Evolutionary conservation across 1,139 yeast species (phyloP).

Genomic region (Spencermartinsiella ligniputridi): DNA sequence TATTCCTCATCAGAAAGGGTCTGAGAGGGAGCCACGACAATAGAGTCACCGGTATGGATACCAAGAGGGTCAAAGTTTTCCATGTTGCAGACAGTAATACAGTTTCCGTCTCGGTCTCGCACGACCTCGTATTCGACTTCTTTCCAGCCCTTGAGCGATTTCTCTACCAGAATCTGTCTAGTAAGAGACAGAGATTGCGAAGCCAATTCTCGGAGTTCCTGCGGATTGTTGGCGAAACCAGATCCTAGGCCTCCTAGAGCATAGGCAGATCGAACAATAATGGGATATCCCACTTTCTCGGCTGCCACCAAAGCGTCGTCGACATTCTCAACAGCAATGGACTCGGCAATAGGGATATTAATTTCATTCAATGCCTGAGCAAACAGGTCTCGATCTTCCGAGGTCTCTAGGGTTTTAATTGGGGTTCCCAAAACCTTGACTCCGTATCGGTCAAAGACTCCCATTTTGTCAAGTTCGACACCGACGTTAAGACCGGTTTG

Average conservation of each 20-base stretch:
- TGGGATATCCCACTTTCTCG: conserved; percentile 82
- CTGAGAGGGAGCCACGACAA: conserved; percentile 98
- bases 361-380: conserved; percentile 93
- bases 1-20: conserved; percentile 95
- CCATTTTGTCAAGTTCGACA: conserved; percentile 88
- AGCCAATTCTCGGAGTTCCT: conserved; percentile 79
- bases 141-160: conserved; percentile 97
- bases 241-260: conserved; percentile 98
- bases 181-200: conserved; percentile 85
- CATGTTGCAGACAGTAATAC: conserved; percentile 99
- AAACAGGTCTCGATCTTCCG: conserved; percentile 95
- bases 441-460: conserved; percentile 83
- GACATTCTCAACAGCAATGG: conserved; percentile 88
- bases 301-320: conserved; percentile 93
- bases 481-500: conserved; percentile 97
- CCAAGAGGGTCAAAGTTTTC: conserved; percentile 98
- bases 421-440: conserved; percentile 98
- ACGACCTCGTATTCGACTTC: conserved; percentile 99
- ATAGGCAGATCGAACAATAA: conserved; percentile 95
- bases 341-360: conserved; percentile 91
- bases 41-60: conserved; percentile 97
- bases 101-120: conserved; percentile 92
- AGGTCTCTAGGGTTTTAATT: conserved; percentile 86
- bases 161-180: conserved; percentile 94
- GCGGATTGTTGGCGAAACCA: conserved; percentile 83